These are phyloP conservation scores for Cornus kousa DNA, from an alignment of 148 eudicot species.

Conservation along the genomic window DNA sequence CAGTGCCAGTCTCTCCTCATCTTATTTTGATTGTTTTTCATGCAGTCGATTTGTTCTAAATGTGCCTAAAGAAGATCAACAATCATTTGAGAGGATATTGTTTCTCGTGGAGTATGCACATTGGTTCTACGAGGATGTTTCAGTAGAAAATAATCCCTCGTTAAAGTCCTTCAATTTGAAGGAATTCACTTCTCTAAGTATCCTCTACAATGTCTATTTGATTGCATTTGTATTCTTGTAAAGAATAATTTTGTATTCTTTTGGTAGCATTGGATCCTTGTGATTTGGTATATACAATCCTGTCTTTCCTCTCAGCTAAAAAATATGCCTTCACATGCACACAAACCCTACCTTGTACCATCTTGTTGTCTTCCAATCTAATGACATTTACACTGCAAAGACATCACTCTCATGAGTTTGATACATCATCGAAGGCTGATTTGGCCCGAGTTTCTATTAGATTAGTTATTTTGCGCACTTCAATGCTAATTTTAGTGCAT, in stretches of 20 bases:
- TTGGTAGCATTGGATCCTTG: background rate
- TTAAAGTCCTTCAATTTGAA: slow-evolving; percentile 83
- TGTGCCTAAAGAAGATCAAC: slow-evolving; percentile 97
- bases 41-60: slow-evolving; percentile 97
- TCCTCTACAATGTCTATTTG: slow-evolving; percentile 34
- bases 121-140: slow-evolving; percentile 97
- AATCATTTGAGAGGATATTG: slow-evolving; percentile 91
- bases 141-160: slow-evolving; percentile 94
- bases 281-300: background rate
- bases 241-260: background rate
- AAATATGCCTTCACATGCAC: background rate
- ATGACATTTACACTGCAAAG: background rate
- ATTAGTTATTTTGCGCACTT: background rate
- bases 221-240: background rate
- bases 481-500: background rate
- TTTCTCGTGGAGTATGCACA: slow-evolving; percentile 98
- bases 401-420: background rate
- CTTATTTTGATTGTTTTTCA: slow-evolving; percentile 1
- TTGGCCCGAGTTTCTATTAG: background rate
- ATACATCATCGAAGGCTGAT: background rate
- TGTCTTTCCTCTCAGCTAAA: background rate
- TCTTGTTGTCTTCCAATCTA: background rate
- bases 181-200: slow-evolving; percentile 91
- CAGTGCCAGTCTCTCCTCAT: background rate
- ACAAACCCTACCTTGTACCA: background rate